Evolutionary conservation across 495 filamentous ascomycete species (phyloP), one percentile per base, ranked within the genome.

Genomic region (Penicillium robsamsonii): DNA sequence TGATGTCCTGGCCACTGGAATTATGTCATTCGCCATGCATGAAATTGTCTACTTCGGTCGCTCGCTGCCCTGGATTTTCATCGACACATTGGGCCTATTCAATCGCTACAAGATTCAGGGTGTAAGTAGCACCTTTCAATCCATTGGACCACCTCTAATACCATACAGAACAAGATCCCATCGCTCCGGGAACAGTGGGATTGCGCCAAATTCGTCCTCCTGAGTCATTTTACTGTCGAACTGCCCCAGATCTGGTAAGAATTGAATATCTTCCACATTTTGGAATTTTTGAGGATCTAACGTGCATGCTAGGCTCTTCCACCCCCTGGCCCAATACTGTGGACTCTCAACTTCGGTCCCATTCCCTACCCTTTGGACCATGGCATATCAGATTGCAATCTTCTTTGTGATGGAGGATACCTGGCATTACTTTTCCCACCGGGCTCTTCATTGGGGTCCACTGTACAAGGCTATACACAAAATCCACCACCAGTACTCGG

Each of bases 401-500:
- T 96, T 98, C 81, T 98, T 98, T 72, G 82, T 97, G 41, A 69
- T 97, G 64, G 94, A 98, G 71, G 94, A 98, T 73, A 81, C 95
- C 47, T 98, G 95, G 95, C 94, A 98, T 70, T 98, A 98, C 79
- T 98, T 93, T 84, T 86, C 83, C 47, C 94, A 98, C 75, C 91
- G 94, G 59, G 87, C 88, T 25, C 82, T 98, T 63, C 94, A 98
- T 81, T 96, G 92, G 85, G 92, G 91, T 6, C 88, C 89, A 27
- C 85, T 98, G 5, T 98, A 98, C 83, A 93, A 87, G 74, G 79
- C 83, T 62, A 89, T 98, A 53, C 94, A 98, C 82, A 98, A 98
- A 78, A 93, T 98, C 52, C 94, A 98, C 77, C 94, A 98, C 78
- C 91, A 90, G 61, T 98, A 98, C 77, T 96, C 92, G 15, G 95